Evolutionary conservation across 2,329 filamentous ascomycete species (phyloP).

Genomic region (Neonectria sp.): DNA sequence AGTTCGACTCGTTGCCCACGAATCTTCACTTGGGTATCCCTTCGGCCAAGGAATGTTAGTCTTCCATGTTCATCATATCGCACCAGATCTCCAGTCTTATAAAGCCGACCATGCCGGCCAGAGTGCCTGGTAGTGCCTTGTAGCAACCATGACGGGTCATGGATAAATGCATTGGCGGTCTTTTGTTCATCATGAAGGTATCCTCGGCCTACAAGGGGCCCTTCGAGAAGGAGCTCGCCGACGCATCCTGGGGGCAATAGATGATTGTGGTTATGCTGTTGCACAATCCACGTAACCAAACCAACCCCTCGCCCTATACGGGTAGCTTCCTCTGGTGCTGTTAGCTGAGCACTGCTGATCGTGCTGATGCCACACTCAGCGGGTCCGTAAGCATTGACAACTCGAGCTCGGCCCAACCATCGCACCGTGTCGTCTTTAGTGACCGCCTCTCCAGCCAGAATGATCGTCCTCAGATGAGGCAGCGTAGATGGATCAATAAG

Average conservation of each 20-base stretch:
- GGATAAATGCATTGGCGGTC: constrained; percentile 51
- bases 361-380: constrained; percentile 21
- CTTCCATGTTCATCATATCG: constrained; percentile 45
- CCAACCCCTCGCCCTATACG: constrained; percentile 16
- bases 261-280: constrained; percentile 28
- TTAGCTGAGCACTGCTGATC: background rate
- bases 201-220: constrained; percentile 41
- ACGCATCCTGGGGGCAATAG: constrained; percentile 40
- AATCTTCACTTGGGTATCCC: constrained; percentile 69
- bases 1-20: constrained; percentile 70
- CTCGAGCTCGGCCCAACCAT: constrained; percentile 24
- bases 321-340: background rate
- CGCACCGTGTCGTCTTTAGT: constrained; percentile 54
- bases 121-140: constrained; percentile 41
- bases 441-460: constrained; percentile 63
- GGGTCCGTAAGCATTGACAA: constrained; percentile 33
- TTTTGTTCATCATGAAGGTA: constrained; percentile 41
- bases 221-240: constrained; percentile 49
- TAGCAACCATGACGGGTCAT: constrained; percentile 42
- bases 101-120: constrained; percentile 19
- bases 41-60: constrained; percentile 61
- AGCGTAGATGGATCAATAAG: too few relatives aligned
- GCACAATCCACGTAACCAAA: constrained; percentile 39
- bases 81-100: constrained; percentile 31
- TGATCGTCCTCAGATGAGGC: constrained; percentile 58